Evolutionary conservation across 805 yeast genomes (phyloP).

Genomic region (Zygosaccharomyces siamensis): DNA sequence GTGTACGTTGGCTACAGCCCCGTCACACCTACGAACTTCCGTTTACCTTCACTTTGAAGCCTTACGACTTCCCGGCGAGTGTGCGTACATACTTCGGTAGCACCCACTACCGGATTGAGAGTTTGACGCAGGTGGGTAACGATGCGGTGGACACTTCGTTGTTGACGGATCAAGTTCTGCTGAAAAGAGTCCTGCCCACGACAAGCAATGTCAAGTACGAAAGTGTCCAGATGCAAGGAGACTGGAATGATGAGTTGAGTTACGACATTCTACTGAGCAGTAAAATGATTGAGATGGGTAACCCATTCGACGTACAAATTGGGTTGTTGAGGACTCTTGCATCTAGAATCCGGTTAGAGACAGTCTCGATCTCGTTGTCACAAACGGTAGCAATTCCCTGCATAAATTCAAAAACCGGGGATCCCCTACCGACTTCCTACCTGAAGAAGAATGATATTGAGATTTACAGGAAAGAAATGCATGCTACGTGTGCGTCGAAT

Average conservation of each 20-base stretch:
- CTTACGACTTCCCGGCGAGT: constrained; percentile 13
- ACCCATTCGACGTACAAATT: constrained; percentile 11
- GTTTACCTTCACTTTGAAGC: constrained; percentile 13
- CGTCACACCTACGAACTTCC: constrained; percentile 15
- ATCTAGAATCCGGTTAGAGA: constrained; percentile 5
- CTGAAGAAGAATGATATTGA: constrained; percentile 11
- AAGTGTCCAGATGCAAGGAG: constrained; percentile 10
- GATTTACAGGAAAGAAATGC: constrained; percentile 6
- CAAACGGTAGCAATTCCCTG: constrained; percentile 21
- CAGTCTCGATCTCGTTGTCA: constrained; percentile 8
- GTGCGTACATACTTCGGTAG: constrained; percentile 13
- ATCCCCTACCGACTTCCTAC: constrained; percentile 11
- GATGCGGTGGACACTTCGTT: constrained; percentile 13
- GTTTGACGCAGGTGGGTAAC: constrained; percentile 9
- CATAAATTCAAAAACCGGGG: constrained; percentile 9
- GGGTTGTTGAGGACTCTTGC: constrained; percentile 6
- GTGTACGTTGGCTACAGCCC: neutral
- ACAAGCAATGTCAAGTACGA: constrained; percentile 12
- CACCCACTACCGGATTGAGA: constrained; percentile 17
- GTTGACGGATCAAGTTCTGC: constrained; percentile 14
- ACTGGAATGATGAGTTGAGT: constrained; percentile 11
- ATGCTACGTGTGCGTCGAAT: constrained; percentile 6
- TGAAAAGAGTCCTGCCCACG: constrained; percentile 14
- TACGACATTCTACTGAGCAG: constrained; percentile 12
- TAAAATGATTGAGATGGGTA: constrained; percentile 16